Base-by-base conservation (phyloP, 2,329 filamentous ascomycete genomes). In the Fusarium phyllophilum region DNA sequence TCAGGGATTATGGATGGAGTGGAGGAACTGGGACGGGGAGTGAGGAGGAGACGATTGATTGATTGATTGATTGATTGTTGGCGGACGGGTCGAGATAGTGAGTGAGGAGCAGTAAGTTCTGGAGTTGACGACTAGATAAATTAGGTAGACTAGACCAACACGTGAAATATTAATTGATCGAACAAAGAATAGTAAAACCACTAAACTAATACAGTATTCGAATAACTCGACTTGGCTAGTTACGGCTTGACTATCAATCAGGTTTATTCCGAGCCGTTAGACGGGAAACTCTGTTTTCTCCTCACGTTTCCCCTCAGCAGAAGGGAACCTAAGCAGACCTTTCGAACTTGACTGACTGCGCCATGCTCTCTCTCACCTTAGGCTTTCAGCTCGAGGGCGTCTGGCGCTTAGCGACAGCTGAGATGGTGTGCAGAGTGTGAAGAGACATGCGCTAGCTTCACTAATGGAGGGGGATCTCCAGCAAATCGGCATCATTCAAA, bases 401-500 rank as follows among this genome's bases (percentile, higher is more conserved):
- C 60, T 74, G 60, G 72, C 72, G 72, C 72, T 74, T 74, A 72
- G 63, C 68, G 71, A 72, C 68, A 74, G 68, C 51, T 74, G 63
- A 52, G 71, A 62, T 74, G 72, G 72, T 74, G 72, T 65, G 68
- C 52, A 65, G 59, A 66, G 67, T 57, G 45, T 68, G 68, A 72
- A 64, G 66, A 58, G 49, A 55, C 31, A 51, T 68, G 56, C 60
- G 59, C 59, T 69, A 74, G 63, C 46, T 69, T 70, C 60, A 51
- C 55, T 46, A 17, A 52, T 48, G 22, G 70, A 73, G 70, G 56
- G 46, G 48, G 42, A 26, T 29, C 66, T 49, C 52, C 54, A 57
- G 51, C 72, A 71, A 74, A 74, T 74, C 63, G 57, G 68, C 46
- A 55, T 57, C 39, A n/a, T 33, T 39, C 58, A 52, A 64, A 70